Evolutionary conservation across 2,329 filamentous ascomycete genomes (phyloP).

Genomic region (Talaromyces sp.): DNA sequence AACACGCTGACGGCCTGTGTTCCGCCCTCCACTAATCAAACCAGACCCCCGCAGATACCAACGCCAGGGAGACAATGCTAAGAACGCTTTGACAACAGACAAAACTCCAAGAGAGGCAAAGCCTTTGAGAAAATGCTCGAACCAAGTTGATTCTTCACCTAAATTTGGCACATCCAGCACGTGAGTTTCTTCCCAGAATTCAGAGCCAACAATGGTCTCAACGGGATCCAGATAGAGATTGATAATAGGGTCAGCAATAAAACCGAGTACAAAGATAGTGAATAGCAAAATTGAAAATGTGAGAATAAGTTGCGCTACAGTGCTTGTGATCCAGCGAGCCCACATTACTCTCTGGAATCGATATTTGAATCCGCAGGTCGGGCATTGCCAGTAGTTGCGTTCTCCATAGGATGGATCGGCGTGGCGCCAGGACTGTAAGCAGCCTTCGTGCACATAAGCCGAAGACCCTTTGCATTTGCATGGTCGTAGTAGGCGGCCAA

Average conservation of each 20-base stretch:
- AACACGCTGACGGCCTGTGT: slow-evolving; percentile 69
- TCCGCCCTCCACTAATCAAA: slow-evolving; percentile 50
- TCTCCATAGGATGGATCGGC: slow-evolving; percentile 62
- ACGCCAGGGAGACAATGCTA: slow-evolving; percentile 70
- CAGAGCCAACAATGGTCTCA: slow-evolving; percentile 56
- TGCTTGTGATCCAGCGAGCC: slow-evolving; percentile 67
- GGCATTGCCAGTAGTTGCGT: slow-evolving; percentile 81
- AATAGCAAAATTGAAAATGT: slow-evolving; percentile 69
- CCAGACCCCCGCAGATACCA: slow-evolving; percentile 68
- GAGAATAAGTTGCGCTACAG: slow-evolving; percentile 63
- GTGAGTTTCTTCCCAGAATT: slow-evolving; percentile 36
- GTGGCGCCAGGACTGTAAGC: slow-evolving; percentile 77
- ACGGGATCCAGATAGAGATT: slow-evolving; percentile 80
- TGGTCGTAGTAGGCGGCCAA: slow-evolving; percentile 77
- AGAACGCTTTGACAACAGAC: slow-evolving; percentile 75
- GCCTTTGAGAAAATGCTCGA: slow-evolving; percentile 82
- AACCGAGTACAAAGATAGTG: slow-evolving; percentile 78
- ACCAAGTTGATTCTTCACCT: slow-evolving; percentile 63
- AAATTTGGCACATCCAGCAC: slow-evolving; percentile 33
- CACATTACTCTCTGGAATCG: slow-evolving; percentile 72
- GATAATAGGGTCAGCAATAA: slow-evolving; percentile 88
- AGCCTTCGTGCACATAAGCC: slow-evolving; percentile 91
- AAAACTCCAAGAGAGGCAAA: slow-evolving; percentile 84
- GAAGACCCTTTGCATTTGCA: slow-evolving; percentile 92
- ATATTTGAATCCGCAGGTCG: slow-evolving; percentile 83